These are phyloP conservation scores for Botrytis aclada DNA, from an alignment of 2,329 filamentous ascomycete species.

Conservation along the genomic window DNA sequence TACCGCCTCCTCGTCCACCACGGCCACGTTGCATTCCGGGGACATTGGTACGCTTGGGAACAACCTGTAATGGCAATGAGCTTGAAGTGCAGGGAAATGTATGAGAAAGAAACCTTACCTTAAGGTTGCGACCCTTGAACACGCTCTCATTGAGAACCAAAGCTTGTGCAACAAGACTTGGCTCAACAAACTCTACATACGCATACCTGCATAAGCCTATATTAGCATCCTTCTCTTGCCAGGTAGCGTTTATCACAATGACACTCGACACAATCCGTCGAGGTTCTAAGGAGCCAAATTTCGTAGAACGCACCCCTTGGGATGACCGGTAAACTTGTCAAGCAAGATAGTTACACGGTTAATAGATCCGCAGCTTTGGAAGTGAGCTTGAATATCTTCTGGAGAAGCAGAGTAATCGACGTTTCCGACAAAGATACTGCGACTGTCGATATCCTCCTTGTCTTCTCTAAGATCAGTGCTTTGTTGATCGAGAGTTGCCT, in stretches of 20 bases:
- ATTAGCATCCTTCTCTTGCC: constrained; percentile 54
- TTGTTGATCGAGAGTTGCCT: constrained; percentile 79
- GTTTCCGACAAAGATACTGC: constrained; percentile 97
- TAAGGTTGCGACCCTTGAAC: constrained; percentile 91
- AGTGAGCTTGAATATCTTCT: constrained; percentile 97
- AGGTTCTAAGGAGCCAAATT: constrained; percentile 25
- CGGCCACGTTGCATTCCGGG: constrained; percentile 88
- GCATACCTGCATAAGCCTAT: constrained; percentile 67
- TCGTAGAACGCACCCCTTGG: constrained; percentile 78
- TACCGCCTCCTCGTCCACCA: constrained; percentile 47
- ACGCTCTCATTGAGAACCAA: constrained; percentile 94
- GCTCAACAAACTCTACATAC: constrained; percentile 97
- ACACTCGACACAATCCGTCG: constrained; percentile 27
- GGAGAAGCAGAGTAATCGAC: constrained; percentile 97
- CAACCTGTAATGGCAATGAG: constrained; percentile 51
- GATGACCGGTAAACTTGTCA: constrained; percentile 97
- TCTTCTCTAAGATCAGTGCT: constrained; percentile 81
- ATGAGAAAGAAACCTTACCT: constrained; percentile 55
- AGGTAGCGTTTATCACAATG: constrained; percentile 47
- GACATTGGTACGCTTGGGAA: constrained; percentile 93
- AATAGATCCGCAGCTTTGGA: constrained; percentile 95
- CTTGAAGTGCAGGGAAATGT: not conserved
- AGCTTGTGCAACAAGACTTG: constrained; percentile 86
- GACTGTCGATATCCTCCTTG: constrained; percentile 91
- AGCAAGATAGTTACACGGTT: constrained; percentile 96